These are phyloP conservation scores for Aspergillus phoenicis DNA, from an alignment of 2,329 filamentous ascomycete species.

Conservation along the genomic window DNA sequence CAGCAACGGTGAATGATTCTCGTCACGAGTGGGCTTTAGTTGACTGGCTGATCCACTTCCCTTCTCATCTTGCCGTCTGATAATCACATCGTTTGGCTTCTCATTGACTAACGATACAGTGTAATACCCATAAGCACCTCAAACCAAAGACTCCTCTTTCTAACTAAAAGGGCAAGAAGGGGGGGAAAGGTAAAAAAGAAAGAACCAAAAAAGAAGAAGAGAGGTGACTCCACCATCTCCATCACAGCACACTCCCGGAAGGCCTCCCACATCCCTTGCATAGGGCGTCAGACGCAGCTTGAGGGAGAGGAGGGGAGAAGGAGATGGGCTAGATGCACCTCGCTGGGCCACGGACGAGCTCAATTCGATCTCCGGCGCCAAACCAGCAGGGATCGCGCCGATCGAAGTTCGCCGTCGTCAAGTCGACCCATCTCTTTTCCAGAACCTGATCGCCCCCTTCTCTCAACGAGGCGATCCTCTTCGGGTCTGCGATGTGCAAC, in stretches of 20 bases:
- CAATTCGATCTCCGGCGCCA: conserved; percentile 5
- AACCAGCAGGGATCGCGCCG: conserved; percentile 18
- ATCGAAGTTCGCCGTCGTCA: conserved; percentile 15
- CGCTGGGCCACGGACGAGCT: conserved; percentile 12
- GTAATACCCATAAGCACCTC: conserved; percentile 2
- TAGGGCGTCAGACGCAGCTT: conserved; percentile 16
- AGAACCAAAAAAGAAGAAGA: background rate
- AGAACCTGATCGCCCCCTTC: conserved; percentile 26
- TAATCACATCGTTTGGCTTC: background rate
- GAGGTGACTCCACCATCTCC: background rate
- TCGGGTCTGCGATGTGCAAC: conserved; percentile 8
- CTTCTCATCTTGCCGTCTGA: background rate
- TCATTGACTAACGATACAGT: conserved; percentile 6
- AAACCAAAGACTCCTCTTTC: background rate
- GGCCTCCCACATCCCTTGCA: conserved; percentile 24
- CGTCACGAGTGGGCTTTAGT: background rate
- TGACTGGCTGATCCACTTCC: background rate
- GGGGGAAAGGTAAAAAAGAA: background rate
- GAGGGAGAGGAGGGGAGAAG: conserved; percentile 5
- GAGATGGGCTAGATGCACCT: background rate
- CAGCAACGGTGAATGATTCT: background rate
- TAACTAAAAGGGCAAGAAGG: background rate
- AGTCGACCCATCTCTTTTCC: conserved; percentile 25
- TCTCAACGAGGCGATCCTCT: conserved; percentile 20
- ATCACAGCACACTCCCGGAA: background rate